Base-by-base conservation (phyloP, 352 stramenopile species). In the Thalassiosira pacifica region DNA sequence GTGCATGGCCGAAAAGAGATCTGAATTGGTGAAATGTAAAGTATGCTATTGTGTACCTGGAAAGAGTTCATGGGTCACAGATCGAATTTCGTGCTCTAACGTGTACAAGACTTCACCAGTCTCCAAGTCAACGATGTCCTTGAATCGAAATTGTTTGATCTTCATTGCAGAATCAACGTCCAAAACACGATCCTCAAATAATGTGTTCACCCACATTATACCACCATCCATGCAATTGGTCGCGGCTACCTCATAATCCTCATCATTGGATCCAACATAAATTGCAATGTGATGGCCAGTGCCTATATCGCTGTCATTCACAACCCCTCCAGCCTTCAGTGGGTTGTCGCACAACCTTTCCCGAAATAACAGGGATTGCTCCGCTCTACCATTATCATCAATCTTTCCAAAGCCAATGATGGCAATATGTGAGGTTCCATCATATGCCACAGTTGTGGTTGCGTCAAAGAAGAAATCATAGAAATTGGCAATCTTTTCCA, bases 141-240 rank as follows among this genome's bases (percentile, higher is more conserved):
- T 92, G 73, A 93, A 92, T 65, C 87, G 82, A 80, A 92, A 93
- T 67, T 90, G 79, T 57, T 84, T 85, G n/a, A 55, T 78, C 26
- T 86, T 57, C 40, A 81, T 71, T 3, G 82, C 87, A 52, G 64
- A 74, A 24, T 86, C 71, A 27, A 87, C 68, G 53, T 79, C 65
- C 24, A 79, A 37, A 18, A 71, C 82, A 34, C 74, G 59, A 61
- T 93, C 85, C 37, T 42, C 71, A 72, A 92, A 92, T 32, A 79
- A 66, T 32, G 86, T 66, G 79, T 93, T 93, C 13, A 83, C 74
- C 89, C 87, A 92, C 32, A 93, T 32, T 4, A 93, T 29, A 32
- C 72, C 68, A 19, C 72, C 84, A 11, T 82, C 72, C 10, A 82
- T n/a, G 29, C 61, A 76, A 82, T 89, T 89, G 13, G 71, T 71